phyloP scores from a whole-genome alignment of 352 stramenopile species.

The Globisporangium okanoganense region DNA sequence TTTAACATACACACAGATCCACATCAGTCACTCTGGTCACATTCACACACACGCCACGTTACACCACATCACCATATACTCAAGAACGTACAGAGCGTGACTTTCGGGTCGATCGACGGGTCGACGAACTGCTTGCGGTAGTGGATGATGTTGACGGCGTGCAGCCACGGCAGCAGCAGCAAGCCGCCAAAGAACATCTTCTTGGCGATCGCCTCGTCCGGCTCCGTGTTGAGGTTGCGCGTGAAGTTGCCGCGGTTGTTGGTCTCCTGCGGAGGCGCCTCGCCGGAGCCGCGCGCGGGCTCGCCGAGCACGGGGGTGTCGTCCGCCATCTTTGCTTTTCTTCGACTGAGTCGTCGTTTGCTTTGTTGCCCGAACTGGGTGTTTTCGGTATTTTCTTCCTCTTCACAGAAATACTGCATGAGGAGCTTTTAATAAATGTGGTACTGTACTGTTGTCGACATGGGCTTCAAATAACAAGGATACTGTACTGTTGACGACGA shows the following conservation, averaged over 20 bases:
- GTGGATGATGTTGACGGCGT: slow-evolving; percentile 79
- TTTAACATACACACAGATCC: not conserved
- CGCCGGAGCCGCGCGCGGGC: slow-evolving; percentile 15
- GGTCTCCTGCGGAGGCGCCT: slow-evolving; percentile 11
- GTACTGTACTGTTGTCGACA: too few relatives aligned
- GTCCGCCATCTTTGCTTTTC: slow-evolving; percentile 24
- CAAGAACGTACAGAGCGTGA: slow-evolving; percentile 71
- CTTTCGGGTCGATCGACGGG: slow-evolving; percentile 48
- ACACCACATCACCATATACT: not conserved
- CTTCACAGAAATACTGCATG: not conserved
- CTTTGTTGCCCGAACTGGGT: not conserved
- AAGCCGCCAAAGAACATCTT: slow-evolving; percentile 86
- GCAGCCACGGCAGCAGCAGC: slow-evolving; percentile 73
- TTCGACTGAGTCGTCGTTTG: slow-evolving; percentile 3
- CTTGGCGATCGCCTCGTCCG: slow-evolving; percentile 59
- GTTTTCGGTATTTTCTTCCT: not conserved
- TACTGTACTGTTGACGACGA: too few relatives aligned
- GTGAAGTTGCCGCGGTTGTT: slow-evolving; percentile 89
- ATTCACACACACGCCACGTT: too few relatives aligned
- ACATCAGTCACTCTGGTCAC: not conserved
- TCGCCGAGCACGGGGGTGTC: slow-evolving; percentile 64
- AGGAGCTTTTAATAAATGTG: too few relatives aligned
- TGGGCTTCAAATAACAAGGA: too few relatives aligned
- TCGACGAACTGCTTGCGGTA: slow-evolving; percentile 82
- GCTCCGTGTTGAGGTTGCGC: slow-evolving; percentile 79